Conservation (phyloP, 306 rosid species). For the Gleditsia sinensis region DNA sequence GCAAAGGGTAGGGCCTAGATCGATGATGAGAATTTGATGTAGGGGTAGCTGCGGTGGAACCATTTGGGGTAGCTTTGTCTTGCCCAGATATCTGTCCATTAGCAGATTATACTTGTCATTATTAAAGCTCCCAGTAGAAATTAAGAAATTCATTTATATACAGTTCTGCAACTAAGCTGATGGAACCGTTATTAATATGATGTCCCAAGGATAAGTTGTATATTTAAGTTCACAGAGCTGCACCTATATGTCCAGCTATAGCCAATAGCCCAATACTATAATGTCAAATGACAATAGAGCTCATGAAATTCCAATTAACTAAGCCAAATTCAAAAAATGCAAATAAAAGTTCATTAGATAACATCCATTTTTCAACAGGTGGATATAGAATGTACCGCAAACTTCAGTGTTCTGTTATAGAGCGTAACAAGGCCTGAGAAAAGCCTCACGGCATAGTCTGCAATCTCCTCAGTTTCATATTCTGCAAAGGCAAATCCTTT, state of each 20-base stretch:
- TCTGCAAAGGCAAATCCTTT: slow-evolving; percentile 91
- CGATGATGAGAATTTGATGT: slow-evolving; percentile 57
- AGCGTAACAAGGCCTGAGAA: slow-evolving; percentile 91
- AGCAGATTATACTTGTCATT: slow-evolving; percentile 31
- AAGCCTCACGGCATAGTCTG: slow-evolving; percentile 86
- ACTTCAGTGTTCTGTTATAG: slow-evolving; percentile 76
- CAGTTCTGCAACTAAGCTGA: slow-evolving; percentile 9
- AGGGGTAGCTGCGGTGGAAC: slow-evolving; percentile 44
- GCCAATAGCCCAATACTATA: slow-evolving; percentile 6
- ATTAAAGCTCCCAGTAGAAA: slow-evolving; percentile 22
- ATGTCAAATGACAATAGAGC: not conserved
- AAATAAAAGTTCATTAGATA: slow-evolving; percentile 13
- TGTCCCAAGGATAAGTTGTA: slow-evolving; percentile 11
- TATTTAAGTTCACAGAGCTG: not conserved
- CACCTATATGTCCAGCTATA: slow-evolving; percentile 22
- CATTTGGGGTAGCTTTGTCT: slow-evolving; percentile 64
- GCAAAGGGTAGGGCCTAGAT: slow-evolving; percentile 48
- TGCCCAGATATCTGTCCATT: slow-evolving; percentile 79
- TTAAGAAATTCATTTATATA: slow-evolving; percentile 8
- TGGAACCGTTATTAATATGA: not conserved
- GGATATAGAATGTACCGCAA: slow-evolving; percentile 64
- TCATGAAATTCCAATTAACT: slow-evolving; percentile 16
- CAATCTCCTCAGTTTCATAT: slow-evolving; percentile 82
- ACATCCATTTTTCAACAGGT: slow-evolving; percentile 3
- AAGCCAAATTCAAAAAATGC: slow-evolving; percentile 19